phyloP scores from a whole-genome alignment of 2,329 filamentous ascomycete species.

The Ceratocystis diversiconidia region DNA sequence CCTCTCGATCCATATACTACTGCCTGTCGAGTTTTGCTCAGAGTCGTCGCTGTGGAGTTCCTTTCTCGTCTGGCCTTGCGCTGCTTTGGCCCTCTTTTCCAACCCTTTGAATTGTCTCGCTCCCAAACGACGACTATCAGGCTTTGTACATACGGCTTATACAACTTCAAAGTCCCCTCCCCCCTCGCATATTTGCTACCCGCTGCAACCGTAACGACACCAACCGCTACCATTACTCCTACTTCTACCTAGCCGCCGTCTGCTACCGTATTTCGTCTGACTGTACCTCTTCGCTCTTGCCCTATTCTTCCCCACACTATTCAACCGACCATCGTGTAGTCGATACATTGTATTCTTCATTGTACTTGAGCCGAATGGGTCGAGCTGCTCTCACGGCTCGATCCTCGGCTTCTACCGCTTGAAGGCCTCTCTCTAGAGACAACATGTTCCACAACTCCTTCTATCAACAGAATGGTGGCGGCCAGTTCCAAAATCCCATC shows the following conservation, averaged over 20 bases:
- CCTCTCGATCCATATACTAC: neutral
- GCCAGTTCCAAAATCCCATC: slow-evolving; percentile 1
- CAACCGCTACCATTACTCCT: neutral
- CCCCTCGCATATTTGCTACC: neutral
- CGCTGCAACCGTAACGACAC: neutral
- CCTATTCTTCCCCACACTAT: neutral
- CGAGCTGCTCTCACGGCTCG: slow-evolving; percentile 3
- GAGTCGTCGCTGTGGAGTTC: neutral
- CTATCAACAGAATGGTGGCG: neutral
- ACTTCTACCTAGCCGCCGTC: neutral
- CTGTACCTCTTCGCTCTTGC: neutral
- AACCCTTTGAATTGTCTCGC: neutral
- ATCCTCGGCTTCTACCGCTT: slow-evolving; percentile 6
- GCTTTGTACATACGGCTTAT: neutral
- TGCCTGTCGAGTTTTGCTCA: neutral
- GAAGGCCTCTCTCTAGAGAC: slow-evolving; percentile 4
- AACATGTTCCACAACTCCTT: slow-evolving; percentile 9
- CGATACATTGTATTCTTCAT: slow-evolving; percentile 1
- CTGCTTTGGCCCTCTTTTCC: neutral
- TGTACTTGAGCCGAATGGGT: slow-evolving; percentile 11
- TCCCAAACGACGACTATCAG: neutral
- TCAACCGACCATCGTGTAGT: neutral
- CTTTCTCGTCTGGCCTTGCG: neutral
- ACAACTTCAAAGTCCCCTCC: neutral
- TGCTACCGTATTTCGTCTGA: neutral